phyloP scores from a whole-genome alignment of 2,329 filamentous ascomycete genomes.

The Fusarium sambucinum region DNA sequence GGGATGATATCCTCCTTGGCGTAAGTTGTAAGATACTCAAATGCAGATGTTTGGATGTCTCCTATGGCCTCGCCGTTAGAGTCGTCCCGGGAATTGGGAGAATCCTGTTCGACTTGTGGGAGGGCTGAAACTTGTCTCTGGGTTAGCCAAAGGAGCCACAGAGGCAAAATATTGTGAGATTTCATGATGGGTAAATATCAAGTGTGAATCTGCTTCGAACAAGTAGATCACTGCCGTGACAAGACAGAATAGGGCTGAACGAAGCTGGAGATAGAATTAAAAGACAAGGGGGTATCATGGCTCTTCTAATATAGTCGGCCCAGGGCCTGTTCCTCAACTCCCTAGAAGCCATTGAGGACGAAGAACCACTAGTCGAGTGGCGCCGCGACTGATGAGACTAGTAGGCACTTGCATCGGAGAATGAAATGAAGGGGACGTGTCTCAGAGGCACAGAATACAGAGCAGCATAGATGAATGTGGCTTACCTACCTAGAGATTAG shows the following conservation, averaged over 20 bases:
- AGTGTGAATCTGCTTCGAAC: slow-evolving; percentile 10
- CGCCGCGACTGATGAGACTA: slow-evolving; percentile 41
- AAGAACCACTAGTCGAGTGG: slow-evolving; percentile 43
- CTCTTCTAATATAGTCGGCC: slow-evolving; percentile 42
- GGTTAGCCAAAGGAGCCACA: slow-evolving; percentile 49
- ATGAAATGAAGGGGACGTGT: slow-evolving; percentile 45
- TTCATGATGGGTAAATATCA: slow-evolving; percentile 40
- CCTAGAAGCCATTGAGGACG: slow-evolving; percentile 33
- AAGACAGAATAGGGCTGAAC: slow-evolving; percentile 25
- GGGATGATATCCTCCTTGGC: slow-evolving; percentile 47
- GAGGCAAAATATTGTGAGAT: slow-evolving; percentile 37
- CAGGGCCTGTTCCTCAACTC: slow-evolving; percentile 26
- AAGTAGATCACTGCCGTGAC: slow-evolving; percentile 25
- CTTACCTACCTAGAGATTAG: slow-evolving; percentile 44
- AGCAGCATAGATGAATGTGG: slow-evolving; percentile 30
- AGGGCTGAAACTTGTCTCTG: slow-evolving; percentile 42
- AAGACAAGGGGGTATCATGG: slow-evolving; percentile 32
- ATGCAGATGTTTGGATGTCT: slow-evolving; percentile 37
- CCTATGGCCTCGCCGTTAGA: slow-evolving; percentile 37
- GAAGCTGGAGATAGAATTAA: slow-evolving; percentile 8
- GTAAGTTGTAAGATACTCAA: slow-evolving; percentile 45
- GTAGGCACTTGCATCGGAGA: slow-evolving; percentile 30
- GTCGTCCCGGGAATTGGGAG: slow-evolving; percentile 15
- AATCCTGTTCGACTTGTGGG: slow-evolving; percentile 21
- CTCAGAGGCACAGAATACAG: slow-evolving; percentile 34